phyloP scores from a whole-genome alignment of 306 rosid species.

The Potentilla sterilis region DNA sequence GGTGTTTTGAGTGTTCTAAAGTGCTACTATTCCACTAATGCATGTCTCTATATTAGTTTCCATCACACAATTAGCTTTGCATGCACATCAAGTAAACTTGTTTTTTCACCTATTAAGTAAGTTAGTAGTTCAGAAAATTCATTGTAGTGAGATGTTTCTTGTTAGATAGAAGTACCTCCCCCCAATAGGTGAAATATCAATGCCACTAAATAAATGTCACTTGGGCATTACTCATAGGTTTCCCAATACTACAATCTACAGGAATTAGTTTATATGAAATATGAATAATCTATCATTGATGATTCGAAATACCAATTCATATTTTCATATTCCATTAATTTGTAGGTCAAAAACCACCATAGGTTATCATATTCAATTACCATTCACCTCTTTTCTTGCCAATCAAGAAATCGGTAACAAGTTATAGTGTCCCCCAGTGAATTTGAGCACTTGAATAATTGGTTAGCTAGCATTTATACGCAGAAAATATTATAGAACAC shows the following conservation, averaged over 20 bases:
- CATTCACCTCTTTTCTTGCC: slow-evolving; percentile 4
- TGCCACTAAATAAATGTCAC: neutral
- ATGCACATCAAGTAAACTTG: neutral
- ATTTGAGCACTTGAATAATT: neutral
- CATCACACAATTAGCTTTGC: neutral
- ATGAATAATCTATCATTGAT: neutral
- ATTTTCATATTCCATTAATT: neutral
- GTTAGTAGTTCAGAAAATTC: neutral
- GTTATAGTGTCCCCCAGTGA: neutral
- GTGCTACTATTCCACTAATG: neutral
- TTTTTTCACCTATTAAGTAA: neutral
- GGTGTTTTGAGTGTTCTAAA: neutral
- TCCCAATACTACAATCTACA: neutral
- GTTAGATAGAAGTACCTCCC: no score
- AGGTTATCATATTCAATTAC: neutral
- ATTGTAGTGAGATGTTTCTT: neutral
- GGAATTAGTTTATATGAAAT: no score
- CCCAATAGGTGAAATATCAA: neutral
- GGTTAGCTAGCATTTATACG: neutral
- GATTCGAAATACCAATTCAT: slow-evolving; percentile 3
- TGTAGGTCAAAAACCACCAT: neutral
- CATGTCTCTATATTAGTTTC: neutral
- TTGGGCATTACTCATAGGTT: neutral
- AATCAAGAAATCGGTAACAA: neutral
- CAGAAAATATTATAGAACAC: neutral